Base-by-base conservation (phyloP, 1,139 yeast species). In the Candida tetrigidarum region DNA sequence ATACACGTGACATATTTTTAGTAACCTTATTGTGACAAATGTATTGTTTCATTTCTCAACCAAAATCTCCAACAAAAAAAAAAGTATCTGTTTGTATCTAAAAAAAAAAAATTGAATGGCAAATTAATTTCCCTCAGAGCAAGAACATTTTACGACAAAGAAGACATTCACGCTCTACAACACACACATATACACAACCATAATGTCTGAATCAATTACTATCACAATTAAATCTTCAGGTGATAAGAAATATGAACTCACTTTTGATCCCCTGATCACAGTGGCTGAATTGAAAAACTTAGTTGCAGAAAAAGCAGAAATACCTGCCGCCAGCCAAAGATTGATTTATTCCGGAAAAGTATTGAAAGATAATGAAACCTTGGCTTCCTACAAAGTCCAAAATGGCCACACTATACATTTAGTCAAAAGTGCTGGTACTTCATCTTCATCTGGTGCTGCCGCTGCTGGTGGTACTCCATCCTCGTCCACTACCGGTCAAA, bases 311-410 rank as follows among this genome's bases (percentile, higher is more conserved):
- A 73, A 74, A 50, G 69, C 90, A 10, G 83, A 80, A 22, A 76
- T 91, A 40, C 85, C 96, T 5, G 83, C 82, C 2, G 86, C 78
- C 18, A 80, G 86, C 51, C 98, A 92, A 66, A 77, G 98, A 47
- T 77, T 93, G 62, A 92, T 93, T 58, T 93, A 87, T 68, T 88
- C 97, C 2, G 99, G 99, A 32, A 86, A 93, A 57, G 96, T 93
- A 36, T 78, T 93, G 60, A 92, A 92, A 62, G 97, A 93, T 59
- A 73, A 71, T 27, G 96, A 91, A 56, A 79, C 88, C 9, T 67
- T 93, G 9, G 83, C 76, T 23, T 73, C 82, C 5, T 92, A 92
- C 71, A 90, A 90, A 64, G 81, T 93, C 57, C 88, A 88, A 63
- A 71, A 79, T 42, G 97, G 96, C 19, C 96, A 89, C 64, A 85